phyloP scores from a whole-genome alignment of 2,329 filamentous ascomycete species.

The Sporothrix brasiliensis region DNA sequence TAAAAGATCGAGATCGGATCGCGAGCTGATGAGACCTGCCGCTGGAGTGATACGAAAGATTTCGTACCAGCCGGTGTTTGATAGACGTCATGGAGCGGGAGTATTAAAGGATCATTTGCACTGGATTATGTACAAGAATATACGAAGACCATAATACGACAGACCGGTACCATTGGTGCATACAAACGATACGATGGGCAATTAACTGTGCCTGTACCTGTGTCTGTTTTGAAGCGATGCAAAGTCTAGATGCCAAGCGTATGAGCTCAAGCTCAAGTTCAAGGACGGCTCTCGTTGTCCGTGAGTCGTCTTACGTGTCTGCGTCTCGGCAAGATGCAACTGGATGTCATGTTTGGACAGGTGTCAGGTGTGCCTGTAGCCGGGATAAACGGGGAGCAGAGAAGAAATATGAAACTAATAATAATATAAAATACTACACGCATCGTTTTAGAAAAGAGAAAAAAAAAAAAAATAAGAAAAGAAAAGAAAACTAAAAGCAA shows the following conservation, averaged over 20 bases:
- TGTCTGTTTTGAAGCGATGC: neutral
- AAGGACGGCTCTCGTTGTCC: neutral
- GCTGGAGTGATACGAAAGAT: neutral
- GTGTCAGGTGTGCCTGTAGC: neutral
- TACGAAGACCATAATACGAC: neutral
- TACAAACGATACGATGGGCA: neutral
- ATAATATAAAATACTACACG: neutral
- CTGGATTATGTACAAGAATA: neutral
- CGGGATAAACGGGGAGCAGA: neutral
- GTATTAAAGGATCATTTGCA: neutral
- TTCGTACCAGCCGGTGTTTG: neutral
- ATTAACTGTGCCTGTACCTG: neutral
- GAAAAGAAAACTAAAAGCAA: neutral
- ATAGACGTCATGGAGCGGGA: neutral
- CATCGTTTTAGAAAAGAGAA: neutral
- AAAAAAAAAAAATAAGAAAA: neutral
- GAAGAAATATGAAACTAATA: neutral
- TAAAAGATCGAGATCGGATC: neutral
- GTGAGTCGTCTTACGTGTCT: neutral
- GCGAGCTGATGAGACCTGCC: neutral
- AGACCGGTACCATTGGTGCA: neutral
- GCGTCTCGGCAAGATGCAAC: neutral
- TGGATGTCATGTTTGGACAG: constrained; percentile 8
- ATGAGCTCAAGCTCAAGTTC: neutral
- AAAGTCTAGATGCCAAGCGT: too few relatives aligned